Conservation (phyloP, 1,284 basidiomycete genomes). For the Cerioporus squamosus region DNA sequence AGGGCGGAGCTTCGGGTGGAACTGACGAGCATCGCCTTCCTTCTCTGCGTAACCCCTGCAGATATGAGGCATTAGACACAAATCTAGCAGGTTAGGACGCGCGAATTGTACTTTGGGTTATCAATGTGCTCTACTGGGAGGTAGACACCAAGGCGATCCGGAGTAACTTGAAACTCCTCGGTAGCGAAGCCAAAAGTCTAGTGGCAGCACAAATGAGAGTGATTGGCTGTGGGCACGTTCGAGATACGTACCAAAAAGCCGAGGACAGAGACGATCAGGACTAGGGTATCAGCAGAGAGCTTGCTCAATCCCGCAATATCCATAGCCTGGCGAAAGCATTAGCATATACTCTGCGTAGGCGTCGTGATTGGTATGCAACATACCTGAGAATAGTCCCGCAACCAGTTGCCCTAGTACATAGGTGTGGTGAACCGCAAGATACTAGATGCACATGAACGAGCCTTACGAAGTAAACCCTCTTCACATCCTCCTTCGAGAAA, state of each 20-base stretch:
- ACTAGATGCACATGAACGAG: background rate
- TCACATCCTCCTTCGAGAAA: slow-evolving; percentile 63
- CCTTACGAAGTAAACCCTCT: slow-evolving; percentile 68
- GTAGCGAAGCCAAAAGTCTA: slow-evolving; percentile 75
- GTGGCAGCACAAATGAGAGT: background rate
- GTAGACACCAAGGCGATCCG: slow-evolving; percentile 84
- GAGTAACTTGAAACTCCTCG: slow-evolving; percentile 81
- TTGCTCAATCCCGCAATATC: slow-evolving; percentile 76
- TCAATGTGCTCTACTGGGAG: slow-evolving; percentile 84
- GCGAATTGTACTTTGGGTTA: slow-evolving; percentile 57
- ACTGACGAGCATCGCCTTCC: slow-evolving; percentile 71
- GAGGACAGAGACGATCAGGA: slow-evolving; percentile 74
- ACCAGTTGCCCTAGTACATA: slow-evolving; percentile 59
- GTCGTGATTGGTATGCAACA: background rate
- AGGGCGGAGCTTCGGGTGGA: slow-evolving; percentile 74
- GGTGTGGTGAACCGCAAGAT: background rate
- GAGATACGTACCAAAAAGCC: slow-evolving; percentile 64
- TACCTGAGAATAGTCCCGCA: slow-evolving; percentile 66
- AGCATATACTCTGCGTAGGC: background rate
- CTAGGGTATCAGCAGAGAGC: slow-evolving; percentile 67
- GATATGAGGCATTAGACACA: background rate
- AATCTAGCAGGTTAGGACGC: background rate
- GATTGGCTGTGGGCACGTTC: background rate
- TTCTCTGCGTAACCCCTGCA: slow-evolving; percentile 73
- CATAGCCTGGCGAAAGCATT: slow-evolving; percentile 59